Evolutionary conservation across 2,329 filamentous ascomycete genomes (phyloP).

Genomic region (Hortaea sp.): DNA sequence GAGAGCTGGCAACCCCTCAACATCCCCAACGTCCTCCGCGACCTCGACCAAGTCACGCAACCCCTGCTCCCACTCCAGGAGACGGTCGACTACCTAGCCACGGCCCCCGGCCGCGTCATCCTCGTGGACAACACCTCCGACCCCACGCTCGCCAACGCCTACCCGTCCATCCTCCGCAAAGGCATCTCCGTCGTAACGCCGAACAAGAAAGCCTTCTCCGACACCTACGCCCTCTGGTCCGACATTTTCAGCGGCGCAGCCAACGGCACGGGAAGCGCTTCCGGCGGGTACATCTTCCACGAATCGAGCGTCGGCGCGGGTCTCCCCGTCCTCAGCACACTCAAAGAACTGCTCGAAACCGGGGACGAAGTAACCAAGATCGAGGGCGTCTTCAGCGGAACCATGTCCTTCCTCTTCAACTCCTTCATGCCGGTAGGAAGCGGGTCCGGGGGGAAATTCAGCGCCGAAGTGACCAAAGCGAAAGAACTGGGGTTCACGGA

Average conservation of each 20-base stretch:
- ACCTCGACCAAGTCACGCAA: conserved; percentile 54
- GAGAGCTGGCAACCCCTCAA: conserved; percentile 59
- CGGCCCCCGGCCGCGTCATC: conserved; percentile 67
- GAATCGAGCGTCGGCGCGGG: conserved; percentile 92
- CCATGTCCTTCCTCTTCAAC: conserved; percentile 98
- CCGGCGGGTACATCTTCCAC: conserved; percentile 74
- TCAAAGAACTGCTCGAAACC: conserved; percentile 89
- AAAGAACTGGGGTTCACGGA: conserved; percentile 90
- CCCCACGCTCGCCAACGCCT: conserved; percentile 70
- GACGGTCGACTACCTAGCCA: conserved; percentile 66
- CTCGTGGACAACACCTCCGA: conserved; percentile 95
- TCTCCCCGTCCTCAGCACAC: conserved; percentile 81
- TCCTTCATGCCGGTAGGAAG: conserved; percentile 77
- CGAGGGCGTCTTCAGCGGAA: conserved; percentile 94
- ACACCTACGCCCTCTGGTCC: conserved; percentile 70
- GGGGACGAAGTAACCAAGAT: conserved; percentile 87
- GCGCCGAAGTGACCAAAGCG: conserved; percentile 80
- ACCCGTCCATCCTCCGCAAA: conserved; percentile 68
- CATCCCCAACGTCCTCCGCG: conserved; percentile 49
- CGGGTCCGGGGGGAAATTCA: conserved; percentile 65
- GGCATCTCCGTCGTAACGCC: conserved; percentile 90
- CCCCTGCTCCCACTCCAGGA: conserved; percentile 58
- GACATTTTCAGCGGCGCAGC: conserved; percentile 70
- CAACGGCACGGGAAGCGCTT: conserved; percentile 40
- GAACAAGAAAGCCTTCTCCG: conserved; percentile 97